These are phyloP conservation scores for Suillus clintonianus DNA, from an alignment of 768 basidiomycete genomes.

Conservation along the genomic window DNA sequence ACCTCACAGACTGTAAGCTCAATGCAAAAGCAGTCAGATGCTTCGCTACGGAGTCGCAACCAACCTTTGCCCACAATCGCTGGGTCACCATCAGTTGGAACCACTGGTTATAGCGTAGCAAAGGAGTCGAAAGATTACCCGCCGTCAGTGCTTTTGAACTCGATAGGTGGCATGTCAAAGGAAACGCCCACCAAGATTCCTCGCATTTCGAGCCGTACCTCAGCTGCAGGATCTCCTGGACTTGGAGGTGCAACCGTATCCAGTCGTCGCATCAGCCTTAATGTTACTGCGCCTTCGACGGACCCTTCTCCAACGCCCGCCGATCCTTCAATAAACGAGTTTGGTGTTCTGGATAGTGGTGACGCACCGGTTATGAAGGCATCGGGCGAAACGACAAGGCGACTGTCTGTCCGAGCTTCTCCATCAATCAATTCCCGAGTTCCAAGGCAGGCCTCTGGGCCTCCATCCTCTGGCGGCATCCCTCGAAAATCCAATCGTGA, in stretches of 20 bases:
- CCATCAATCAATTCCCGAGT: constrained; percentile 63
- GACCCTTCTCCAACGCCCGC: constrained; percentile 62
- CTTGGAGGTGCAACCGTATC: constrained; percentile 56
- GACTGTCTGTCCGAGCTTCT: constrained; percentile 63
- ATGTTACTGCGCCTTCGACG: constrained; percentile 55
- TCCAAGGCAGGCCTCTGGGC: constrained; percentile 63
- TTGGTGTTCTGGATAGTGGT: constrained; percentile 74
- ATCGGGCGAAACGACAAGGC: constrained; percentile 41
- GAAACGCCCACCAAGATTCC: constrained; percentile 94
- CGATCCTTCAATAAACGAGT: constrained; percentile 62
- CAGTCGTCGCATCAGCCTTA: constrained; percentile 67
- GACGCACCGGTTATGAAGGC: constrained; percentile 49
- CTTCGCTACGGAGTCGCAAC: constrained; percentile 73
- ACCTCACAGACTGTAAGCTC: constrained; percentile 86
- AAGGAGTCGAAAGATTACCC: constrained; percentile 61
- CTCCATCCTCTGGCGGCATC: constrained; percentile 44
- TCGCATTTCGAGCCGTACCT: constrained; percentile 84
- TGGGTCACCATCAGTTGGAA: constrained; percentile 88
- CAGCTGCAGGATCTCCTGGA: constrained; percentile 73
- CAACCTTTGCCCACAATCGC: constrained; percentile 84
- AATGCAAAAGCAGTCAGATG: constrained; percentile 85
- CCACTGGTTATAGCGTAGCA: constrained; percentile 48
- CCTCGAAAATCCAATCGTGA: constrained; percentile 75
- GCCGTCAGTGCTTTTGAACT: constrained; percentile 54
- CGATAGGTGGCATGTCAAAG: constrained; percentile 56